phyloP scores from a whole-genome alignment of 1,284 basidiomycete species.

The Entoloma clypeatum region DNA sequence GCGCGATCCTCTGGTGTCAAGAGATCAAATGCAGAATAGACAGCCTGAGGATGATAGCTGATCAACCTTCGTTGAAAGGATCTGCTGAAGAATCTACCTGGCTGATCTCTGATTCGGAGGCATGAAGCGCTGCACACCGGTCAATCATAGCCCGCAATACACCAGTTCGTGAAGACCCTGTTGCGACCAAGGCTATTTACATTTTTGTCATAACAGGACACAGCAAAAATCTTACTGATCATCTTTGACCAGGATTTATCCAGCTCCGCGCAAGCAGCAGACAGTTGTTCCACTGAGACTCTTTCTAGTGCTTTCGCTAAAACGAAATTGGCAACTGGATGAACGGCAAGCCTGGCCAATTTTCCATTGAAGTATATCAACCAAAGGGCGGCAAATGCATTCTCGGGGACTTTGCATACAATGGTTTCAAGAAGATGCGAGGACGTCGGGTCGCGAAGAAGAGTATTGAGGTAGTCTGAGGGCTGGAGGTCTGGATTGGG shows the following conservation, averaged over 20 bases:
- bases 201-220: not conserved
- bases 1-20: constrained; percentile 40
- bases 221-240: constrained; percentile 38
- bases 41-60: constrained; percentile 40
- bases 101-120: constrained; percentile 39
- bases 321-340: constrained; percentile 92
- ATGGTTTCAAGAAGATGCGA: constrained; percentile 86
- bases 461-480: constrained; percentile 75
- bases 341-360: constrained; percentile 66
- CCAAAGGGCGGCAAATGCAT: constrained; percentile 74
- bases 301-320: constrained; percentile 74
- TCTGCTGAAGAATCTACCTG: constrained; percentile 39
- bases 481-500: constrained; percentile 31
- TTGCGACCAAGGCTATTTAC: constrained; percentile 42
- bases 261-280: constrained; percentile 39
- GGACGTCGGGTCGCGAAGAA: constrained; percentile 81
- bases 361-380: constrained; percentile 71
- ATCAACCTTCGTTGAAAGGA: constrained; percentile 5
- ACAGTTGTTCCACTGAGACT: constrained; percentile 51
- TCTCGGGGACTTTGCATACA: constrained; percentile 55
- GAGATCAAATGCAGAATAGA: constrained; percentile 60
- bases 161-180: constrained; percentile 41
- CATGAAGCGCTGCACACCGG: constrained; percentile 48
- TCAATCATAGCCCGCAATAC: constrained; percentile 73
- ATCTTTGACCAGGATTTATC: constrained; percentile 52